Base-by-base conservation (phyloP, 352 stramenopile genomes). In the Globisporangium orthogonon region DNA sequence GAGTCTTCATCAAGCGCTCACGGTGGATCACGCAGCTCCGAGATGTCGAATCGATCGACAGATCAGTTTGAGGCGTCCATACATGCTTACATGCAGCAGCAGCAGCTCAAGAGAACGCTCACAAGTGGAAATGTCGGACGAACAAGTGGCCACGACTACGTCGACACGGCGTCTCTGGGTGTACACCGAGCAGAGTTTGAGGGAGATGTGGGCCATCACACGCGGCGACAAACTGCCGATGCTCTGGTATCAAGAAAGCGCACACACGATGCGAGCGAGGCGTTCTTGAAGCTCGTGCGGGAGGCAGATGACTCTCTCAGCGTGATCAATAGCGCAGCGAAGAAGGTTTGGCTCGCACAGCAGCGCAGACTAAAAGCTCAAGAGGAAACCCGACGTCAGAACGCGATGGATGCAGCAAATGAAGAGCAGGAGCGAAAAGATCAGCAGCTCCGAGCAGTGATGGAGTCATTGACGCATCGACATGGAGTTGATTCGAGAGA, bases 271-370 rank as follows among this genome's bases (percentile, higher is more conserved):
- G 39, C 58, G 18, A 59, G 70, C 18, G 66, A 67, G 47, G 60
- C 49, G 18, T 65, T 91, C 2, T 48, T 80, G 28, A 58, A 62
- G 18, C 57, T 91, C 4, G 70, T 89, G 18, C 58, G 67, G 31
- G 76, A 85, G 41, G 74, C 73, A 2, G 78, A 91, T 31, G 81
- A 89, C 56, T 87, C 80, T n/a, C 69, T 91, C 7, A 91, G 78
- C 56, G 78, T 91, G 9, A 71, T 91, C 46, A 69, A 89, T 23
- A 60, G 72, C 31, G 62, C 67, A 30, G 81, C 81, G 18, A 72
- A 74, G 45, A 67, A 67, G 23, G n/a, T 85, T 13, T 87, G 74
- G 52, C 54, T 70, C 9, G 30, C 73, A 7, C 65, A 88, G 52
- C 78, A 87, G 48, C 61, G 81, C 28, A 58, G 51, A 44, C 49